Base-by-base conservation (phyloP, 495 filamentous ascomycete genomes). In the Pyrenopolyporus hunteri region DNA sequence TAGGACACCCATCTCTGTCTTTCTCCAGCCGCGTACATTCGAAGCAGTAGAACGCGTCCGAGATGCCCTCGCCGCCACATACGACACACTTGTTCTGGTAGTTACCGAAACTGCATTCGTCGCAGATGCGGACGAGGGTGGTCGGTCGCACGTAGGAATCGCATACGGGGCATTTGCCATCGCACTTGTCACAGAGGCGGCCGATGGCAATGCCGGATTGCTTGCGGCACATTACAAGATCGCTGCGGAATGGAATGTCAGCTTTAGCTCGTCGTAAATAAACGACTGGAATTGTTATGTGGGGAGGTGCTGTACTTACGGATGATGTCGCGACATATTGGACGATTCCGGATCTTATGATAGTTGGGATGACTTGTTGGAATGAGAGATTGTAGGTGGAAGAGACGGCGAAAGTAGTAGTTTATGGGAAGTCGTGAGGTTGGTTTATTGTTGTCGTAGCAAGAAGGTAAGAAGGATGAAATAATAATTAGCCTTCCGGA, bases 81-180 rank as follows among this genome's bases (percentile, higher is more conserved):
- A 99, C 94, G 20, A 98, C 91, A 71, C 94, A 99, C 73, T 99
- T 99, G 77, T 99, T 99, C 80, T 98, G 94, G 78, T 98, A 99
- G 80, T 99, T 99, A 68, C 94, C 94, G 74, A 99, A 99, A 69
- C 89, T 89, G 81, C 94, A 99, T 77, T 99, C 94, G 77, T 99
- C 94, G 81, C 94, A 99, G 78, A 99, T 98, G 60, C 93, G 89
- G 47, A 96, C 93, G 26, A 97, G 87, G 4, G 95, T 99, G 5
- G 95, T 98, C 1, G 94, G 94, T 3, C 94, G 92, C 57, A 99
- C 94, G 83, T 99, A 99, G 60, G 89, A 93, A 74, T 99, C 94
- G 84, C 94, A 99, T 59, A 98, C 92, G 36, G 94, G 94, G 65
- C 94, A 99, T 83, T 98, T 99, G 78, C 94, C 94, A 78, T 99